A percentile compares a stretch with the other conserved stretches of the same genome.
These are phyloP conservation scores for Clavariopsis aquatica DNA, from an alignment of 495 filamentous ascomycete species.

Conservation along the genomic window DNA sequence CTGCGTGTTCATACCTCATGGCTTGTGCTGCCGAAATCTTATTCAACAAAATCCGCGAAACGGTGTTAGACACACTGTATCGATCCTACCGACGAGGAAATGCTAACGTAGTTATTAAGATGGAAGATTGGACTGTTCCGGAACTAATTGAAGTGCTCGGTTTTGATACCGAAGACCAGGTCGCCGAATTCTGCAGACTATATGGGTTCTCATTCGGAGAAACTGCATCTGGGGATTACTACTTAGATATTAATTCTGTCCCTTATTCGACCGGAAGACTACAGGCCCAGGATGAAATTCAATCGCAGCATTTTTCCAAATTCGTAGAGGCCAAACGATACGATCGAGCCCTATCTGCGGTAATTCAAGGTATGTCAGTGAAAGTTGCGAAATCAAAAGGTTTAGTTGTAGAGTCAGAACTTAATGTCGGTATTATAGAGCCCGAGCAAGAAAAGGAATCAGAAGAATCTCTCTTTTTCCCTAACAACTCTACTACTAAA, in stretches of 20 bases:
- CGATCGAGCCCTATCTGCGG: conserved; percentile 21
- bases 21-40: conserved; percentile 91
- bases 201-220: conserved; percentile 65
- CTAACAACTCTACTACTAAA: not conserved
- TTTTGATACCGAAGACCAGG: conserved; percentile 74
- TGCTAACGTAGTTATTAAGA: conserved; percentile 46
- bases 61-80: conserved; percentile 70
- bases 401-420: conserved; percentile 17
- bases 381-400: conserved; percentile 17
- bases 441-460: not conserved
- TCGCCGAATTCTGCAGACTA: conserved; percentile 65
- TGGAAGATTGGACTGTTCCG: conserved; percentile 72
- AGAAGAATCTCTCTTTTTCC: conserved; percentile 28
- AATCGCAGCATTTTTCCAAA: conserved; percentile 18
- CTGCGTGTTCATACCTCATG: conserved; percentile 80
- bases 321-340: conserved; percentile 33
- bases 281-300: not conserved
- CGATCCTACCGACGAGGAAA: conserved; percentile 58
- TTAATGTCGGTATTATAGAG: conserved; percentile 9
- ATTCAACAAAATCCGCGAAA: conserved; percentile 78
- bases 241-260: conserved; percentile 42
- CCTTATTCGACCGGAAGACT: conserved; percentile 6
- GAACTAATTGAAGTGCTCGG: conserved; percentile 66
- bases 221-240: conserved; percentile 37
- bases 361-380: conserved; percentile 32